These are phyloP conservation scores for Taphrina wiesneri DNA, from an alignment of 1,139 yeast genomes.

Conservation along the genomic window DNA sequence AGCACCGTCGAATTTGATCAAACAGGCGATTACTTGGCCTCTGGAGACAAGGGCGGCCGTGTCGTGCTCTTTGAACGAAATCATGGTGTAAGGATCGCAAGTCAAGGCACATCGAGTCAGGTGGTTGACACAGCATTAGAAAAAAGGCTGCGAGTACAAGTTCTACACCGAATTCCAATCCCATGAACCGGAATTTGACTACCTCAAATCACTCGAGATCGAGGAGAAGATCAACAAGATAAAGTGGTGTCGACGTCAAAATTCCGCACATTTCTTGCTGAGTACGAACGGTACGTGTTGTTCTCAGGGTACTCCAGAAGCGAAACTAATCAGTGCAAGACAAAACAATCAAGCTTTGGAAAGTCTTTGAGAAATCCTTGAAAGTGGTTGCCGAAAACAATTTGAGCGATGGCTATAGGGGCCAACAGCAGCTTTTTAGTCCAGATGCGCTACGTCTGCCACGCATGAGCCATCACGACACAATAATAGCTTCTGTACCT, in stretches of 20 bases:
- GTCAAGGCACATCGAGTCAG: neutral
- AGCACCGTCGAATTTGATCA: slow-evolving; percentile 96
- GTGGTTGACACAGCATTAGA: slow-evolving; percentile 42
- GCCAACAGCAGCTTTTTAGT: slow-evolving; percentile 36
- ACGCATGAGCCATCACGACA: slow-evolving; percentile 84
- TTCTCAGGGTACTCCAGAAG: too few relatives aligned
- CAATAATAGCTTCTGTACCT: slow-evolving; percentile 92
- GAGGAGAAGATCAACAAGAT: slow-evolving; percentile 98
- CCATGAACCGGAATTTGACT: slow-evolving; percentile 98
- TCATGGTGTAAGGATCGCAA: slow-evolving; percentile 48
- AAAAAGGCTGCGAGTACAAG: slow-evolving; percentile 87
- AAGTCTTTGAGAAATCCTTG: slow-evolving; percentile 85
- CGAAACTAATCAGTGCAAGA: too few relatives aligned
- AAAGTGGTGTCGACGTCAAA: slow-evolving; percentile 89
- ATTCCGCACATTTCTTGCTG: slow-evolving; percentile 81
- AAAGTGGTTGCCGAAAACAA: slow-evolving; percentile 91
- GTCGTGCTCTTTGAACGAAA: slow-evolving; percentile 94
- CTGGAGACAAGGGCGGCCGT: slow-evolving; percentile 98
- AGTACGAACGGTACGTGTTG: slow-evolving; percentile 63
- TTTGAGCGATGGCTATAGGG: slow-evolving; percentile 53
- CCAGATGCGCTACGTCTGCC: slow-evolving; percentile 66
- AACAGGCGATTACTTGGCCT: slow-evolving; percentile 91
- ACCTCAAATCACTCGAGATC: slow-evolving; percentile 89
- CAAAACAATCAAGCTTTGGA: slow-evolving; percentile 97
- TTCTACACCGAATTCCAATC: slow-evolving; percentile 97